A percentile compares a stretch with the other conserved stretches of the same genome.
Evolutionary conservation across 139 green algal genomes (phyloP).

Genomic region (Micractinium sp.): DNA sequence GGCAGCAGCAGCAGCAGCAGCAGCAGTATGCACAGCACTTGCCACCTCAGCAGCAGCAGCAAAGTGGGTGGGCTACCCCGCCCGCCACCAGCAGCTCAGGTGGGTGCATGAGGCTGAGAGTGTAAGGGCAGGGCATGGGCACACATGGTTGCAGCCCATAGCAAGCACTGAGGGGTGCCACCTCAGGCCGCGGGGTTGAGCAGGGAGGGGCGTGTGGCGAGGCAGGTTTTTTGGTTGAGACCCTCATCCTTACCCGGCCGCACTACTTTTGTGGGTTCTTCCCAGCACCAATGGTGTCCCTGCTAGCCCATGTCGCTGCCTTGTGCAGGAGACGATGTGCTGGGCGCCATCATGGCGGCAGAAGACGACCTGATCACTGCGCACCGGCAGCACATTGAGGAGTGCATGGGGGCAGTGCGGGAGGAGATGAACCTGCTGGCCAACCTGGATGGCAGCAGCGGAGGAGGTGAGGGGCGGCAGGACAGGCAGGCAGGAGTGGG

Average conservation of each 20-base stretch:
- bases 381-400: slow-evolving; percentile 88
- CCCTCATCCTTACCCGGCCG: no score
- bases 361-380: slow-evolving; percentile 90
- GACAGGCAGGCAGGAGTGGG: no score
- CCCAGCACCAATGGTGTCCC: no score
- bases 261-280: no score
- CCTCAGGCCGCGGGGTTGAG: no score
- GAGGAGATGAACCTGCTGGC: slow-evolving; percentile 75
- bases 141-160: no score
- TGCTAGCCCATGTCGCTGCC: no score
- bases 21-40: background rate
- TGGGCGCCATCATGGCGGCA: slow-evolving; percentile 85
- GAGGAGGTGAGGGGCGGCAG: background rate
- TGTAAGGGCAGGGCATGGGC: no score
- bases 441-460: slow-evolving; percentile 46
- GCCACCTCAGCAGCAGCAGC: background rate
- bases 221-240: no score
- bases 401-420: slow-evolving; percentile 87
- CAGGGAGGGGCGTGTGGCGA: no score
- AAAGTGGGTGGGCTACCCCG: background rate
- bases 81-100: slow-evolving; percentile 5
- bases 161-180: no score
- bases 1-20: background rate
- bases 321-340: slow-evolving; percentile 58
- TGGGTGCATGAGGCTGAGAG: background rate